Evolutionary conservation across 2,329 filamentous ascomycete genomes (phyloP), one percentile per base, ranked within the genome.

Genomic region (Zymoseptoria tritici): DNA sequence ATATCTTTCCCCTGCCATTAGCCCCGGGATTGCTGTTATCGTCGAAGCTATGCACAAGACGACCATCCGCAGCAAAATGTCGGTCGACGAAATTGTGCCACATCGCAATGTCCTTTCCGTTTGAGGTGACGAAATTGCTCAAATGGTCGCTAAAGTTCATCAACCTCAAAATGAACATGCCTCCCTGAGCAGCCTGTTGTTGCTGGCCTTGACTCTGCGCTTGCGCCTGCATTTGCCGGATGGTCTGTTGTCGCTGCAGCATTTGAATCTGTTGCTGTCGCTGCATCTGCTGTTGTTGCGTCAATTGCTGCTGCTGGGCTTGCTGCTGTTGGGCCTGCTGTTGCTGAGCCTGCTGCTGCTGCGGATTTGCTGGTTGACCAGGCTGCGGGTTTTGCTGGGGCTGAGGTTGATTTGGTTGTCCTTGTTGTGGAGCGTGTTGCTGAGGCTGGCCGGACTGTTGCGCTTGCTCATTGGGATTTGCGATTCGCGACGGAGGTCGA

Each of bases 41-140:
- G 54, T 60, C 60, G 55, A 71, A 68, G 50, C 59, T 65, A 59
- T 71, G 69, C 13, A 91, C 85, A 70, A 96, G 87, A 8, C 91
- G 85, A 8, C 90, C 91, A 26, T 82, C 83, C 0, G 83, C 80
- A 0, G 90, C 87, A 75, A 97, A 99, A 75, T 95, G 96, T 53
- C 83, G 84, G 46, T 82, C 78, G 19, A 96, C 91, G 67, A 97
- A 94, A 4, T 76, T 76, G 64, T 88, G 83, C 93, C 93, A 97
- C 68, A 90, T 88, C 0, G 79, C 75, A 4, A 96, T 75, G 68
- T 91, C 88, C 61, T 83, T 81, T 65, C 83, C 81, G 68, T 84
- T 85, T 13, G 79, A 73, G 84, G 62, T 54, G 46, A 66, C 87
- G 66, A 80, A 84, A 52, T 71, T 75, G 60, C 81, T 80, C 19